Evolutionary conservation across 2,329 filamentous ascomycete species (phyloP), one percentile per base, ranked within the genome.

Genomic region (Oidium heveae): DNA sequence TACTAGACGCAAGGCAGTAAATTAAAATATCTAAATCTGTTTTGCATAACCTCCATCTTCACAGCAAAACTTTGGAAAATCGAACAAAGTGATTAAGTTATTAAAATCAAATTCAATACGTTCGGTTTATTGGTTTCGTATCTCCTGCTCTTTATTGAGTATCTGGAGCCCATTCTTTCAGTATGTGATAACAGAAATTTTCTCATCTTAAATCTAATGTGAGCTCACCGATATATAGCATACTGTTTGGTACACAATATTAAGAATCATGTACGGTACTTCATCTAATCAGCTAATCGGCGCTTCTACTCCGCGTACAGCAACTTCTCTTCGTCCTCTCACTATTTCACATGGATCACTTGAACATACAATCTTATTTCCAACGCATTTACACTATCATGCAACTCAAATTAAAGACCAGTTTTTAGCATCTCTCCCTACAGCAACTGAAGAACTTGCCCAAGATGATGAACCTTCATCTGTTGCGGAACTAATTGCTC

Each of bases 401-500:
- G 91, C 91, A 63, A 84, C 87, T 57, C 86, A 94, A 72, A 75
- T 96, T 66, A 93, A 89, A 74, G 88, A 95, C 63, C 77, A 80
- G 61, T 98, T 98, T 71, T 77, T 80, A 60, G 76, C 84, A 51
- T 86, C 81, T 59, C 76, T 98, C 61, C 93, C 93, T 54, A 75
- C 81, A 63, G 85, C 91, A 56, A 98, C 93, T 66, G 91, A 98
- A 67, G 91, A 98, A 73, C 79, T 96, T 59, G 93, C 91, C 58
- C 87, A 89, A 67, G 93, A 98, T 73, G 91, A 98, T 63, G 93
- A 98, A 73, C 91, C 91, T n/a, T 96, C 91, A 39, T 98, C 93
- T 24, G 80, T 88, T 50, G 73, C 86, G 47, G 91, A 98, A 72
- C 75, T 98, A 57, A 86, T 98, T 34, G 88, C 86, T 58, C 80